A percentile compares a stretch with the other conserved stretches of the same genome.
Evolutionary conservation across 306 rosid species (phyloP).

Genomic region (Quercus wislizeni): DNA sequence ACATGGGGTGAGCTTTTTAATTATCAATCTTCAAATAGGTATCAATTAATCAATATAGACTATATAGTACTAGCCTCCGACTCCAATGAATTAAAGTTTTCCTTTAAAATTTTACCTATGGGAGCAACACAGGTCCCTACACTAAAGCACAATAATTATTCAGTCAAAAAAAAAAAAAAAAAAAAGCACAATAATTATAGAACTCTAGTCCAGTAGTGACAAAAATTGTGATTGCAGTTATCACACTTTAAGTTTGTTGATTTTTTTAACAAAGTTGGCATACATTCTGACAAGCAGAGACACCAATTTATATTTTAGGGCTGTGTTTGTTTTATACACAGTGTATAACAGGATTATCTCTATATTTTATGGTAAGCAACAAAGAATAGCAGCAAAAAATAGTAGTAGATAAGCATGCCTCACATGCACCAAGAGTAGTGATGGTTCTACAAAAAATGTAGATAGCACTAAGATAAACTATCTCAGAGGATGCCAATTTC

Average conservation of each 20-base stretch:
- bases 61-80: no score
- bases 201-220: neutral
- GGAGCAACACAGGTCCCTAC: neutral
- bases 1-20: neutral
- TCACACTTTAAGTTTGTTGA: no score
- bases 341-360: no score
- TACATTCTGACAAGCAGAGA: neutral
- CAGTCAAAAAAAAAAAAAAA: no score
- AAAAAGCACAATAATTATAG: neutral
- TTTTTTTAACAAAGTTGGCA: neutral
- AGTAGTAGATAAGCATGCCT: neutral
- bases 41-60: no score
- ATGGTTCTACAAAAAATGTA: neutral
- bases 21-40: no score
- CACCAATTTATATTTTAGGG: neutral
- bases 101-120: neutral
- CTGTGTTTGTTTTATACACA: no score
- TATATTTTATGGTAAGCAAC: neutral
- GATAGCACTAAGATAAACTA: neutral
- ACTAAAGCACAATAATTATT: neutral
- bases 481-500: neutral
- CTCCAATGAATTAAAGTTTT: neutral
- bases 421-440: neutral
- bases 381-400: neutral
- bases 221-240: neutral